Conservation (phyloP, 2,329 filamentous ascomycete genomes). For the Aspergillus fischeri region DNA sequence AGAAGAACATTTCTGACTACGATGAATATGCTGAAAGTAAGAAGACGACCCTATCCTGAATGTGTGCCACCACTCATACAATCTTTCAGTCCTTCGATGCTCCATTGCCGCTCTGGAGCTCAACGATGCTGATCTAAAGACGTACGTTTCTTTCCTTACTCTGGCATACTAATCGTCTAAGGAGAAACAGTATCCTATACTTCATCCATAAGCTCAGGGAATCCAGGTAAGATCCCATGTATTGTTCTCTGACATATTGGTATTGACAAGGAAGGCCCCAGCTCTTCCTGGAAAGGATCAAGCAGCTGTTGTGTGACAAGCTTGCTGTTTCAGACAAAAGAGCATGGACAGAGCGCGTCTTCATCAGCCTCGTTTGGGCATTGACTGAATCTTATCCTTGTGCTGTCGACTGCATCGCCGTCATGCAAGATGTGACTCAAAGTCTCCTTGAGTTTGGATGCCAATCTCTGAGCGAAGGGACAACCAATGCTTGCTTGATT, state of each 20-base stretch:
- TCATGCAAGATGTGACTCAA: slow-evolving; percentile 13
- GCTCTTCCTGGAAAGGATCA: slow-evolving; percentile 49
- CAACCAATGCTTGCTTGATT: slow-evolving; percentile 50
- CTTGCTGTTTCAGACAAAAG: slow-evolving; percentile 49
- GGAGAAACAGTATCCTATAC: slow-evolving; percentile 50
- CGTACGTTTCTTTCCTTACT: slow-evolving; percentile 30
- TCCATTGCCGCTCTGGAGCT: slow-evolving; percentile 60
- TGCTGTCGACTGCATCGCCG: slow-evolving; percentile 30
- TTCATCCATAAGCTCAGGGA: slow-evolving; percentile 63
- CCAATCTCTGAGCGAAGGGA: slow-evolving; percentile 52
- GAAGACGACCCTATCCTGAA: slow-evolving; percentile 1
- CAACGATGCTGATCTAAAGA: slow-evolving; percentile 61
- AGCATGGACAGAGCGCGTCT: slow-evolving; percentile 64
- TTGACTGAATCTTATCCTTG: slow-evolving; percentile 45
- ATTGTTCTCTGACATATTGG: slow-evolving; percentile 1
- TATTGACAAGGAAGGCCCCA: slow-evolving; percentile 24
- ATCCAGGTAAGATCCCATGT: slow-evolving; percentile 39
- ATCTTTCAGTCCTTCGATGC: slow-evolving; percentile 48
- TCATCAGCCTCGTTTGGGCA: slow-evolving; percentile 67
- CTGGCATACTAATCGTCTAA: background rate
- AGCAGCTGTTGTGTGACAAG: slow-evolving; percentile 59
- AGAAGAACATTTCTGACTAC: slow-evolving; percentile 30
- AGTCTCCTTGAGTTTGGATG: slow-evolving; percentile 44
- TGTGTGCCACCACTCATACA: background rate
- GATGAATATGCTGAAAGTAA: slow-evolving; percentile 41